Evolutionary conservation across 352 stramenopile species (phyloP), one percentile per base, ranked within the genome.

Genomic region (Phytophthora litchii): DNA sequence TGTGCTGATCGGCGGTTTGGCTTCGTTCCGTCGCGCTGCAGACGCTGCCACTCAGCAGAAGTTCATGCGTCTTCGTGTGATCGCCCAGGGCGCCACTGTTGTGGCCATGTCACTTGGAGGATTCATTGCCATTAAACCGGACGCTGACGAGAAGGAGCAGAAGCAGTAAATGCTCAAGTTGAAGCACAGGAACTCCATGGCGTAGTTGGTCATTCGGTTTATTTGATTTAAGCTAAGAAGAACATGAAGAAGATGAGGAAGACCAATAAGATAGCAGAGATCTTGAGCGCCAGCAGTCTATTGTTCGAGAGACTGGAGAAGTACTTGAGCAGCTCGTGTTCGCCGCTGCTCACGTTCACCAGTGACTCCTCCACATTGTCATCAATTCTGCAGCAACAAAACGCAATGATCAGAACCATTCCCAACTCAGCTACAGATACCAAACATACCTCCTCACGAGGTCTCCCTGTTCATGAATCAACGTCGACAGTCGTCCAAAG

Each of bases 161-260:
- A 48, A 60, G 14, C 17, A 64, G 1, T 59, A 54, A 56, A 4
- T 27, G 46, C 14, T 31, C 25, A 48, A 17, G 29, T 54, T 59
- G 32, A 64, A 44, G 31, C 31, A 50, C 7, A 38, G n/a, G 27
- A 11, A 35, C 44, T 51, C 44, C 29, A 41, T 27, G 42, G 43
- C 27, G 37, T 49, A 34, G 21, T 57, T 37, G 48, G 54, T 54
- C 52, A 58, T 37, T 58, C 46, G 45, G 42, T 67, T 72, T 67
- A 49, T 60, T 60, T 66, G 40, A 62, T 60, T 82, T 91, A 94
- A 44, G 86, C 86, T 67, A 94, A 73, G 60, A 94, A 88, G 67
- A 93, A 92, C 78, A 93, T 90, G 72, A 94, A 94, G 71, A 94
- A 92, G 68, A 94, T 75, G 60, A 94, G 70, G 46, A 94, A 94